Conservation (phyloP, 2,329 filamentous ascomycete genomes). For the Aspergillus calidoustus region DNA sequence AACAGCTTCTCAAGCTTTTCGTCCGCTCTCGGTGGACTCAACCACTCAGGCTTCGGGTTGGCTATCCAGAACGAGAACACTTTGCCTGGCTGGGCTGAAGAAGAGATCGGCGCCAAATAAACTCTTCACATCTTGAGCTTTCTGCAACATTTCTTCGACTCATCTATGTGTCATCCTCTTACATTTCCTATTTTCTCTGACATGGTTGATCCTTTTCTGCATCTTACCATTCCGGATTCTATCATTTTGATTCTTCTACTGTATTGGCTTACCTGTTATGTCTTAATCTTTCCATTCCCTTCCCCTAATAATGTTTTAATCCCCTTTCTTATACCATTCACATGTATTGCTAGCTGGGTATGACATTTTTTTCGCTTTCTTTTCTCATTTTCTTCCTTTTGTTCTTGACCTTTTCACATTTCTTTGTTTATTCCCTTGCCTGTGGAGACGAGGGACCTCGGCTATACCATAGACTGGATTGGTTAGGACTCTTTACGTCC, state of each 20-base stretch:
- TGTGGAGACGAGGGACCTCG: constrained; percentile 26
- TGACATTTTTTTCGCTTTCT: constrained; percentile 34
- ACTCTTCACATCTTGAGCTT: background rate
- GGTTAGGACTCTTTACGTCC: constrained; percentile 28
- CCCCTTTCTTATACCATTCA: constrained; percentile 35
- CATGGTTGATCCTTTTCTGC: constrained; percentile 25
- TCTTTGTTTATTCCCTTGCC: constrained; percentile 28
- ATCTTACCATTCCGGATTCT: constrained; percentile 22
- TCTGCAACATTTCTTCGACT: constrained; percentile 20
- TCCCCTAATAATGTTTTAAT: constrained; percentile 36
- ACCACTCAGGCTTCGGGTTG: constrained; percentile 62
- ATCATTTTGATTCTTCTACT: constrained; percentile 30
- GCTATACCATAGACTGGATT: constrained; percentile 32
- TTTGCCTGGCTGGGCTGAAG: constrained; percentile 67
- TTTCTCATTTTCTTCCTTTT: constrained; percentile 25
- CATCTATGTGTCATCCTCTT: constrained; percentile 25
- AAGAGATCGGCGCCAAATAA: constrained; percentile 63
- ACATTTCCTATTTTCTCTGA: constrained; percentile 30
- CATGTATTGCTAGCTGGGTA: constrained; percentile 48
- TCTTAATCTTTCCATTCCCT: constrained; percentile 23
- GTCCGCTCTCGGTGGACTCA: constrained; percentile 62
- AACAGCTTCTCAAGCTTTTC: constrained; percentile 63
- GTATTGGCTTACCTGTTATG: constrained; percentile 28
- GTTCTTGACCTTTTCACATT: constrained; percentile 26
- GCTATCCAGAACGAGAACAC: constrained; percentile 63